Evolutionary conservation across 495 filamentous ascomycete species (phyloP).

Genomic region (Immersiella caudata): DNA sequence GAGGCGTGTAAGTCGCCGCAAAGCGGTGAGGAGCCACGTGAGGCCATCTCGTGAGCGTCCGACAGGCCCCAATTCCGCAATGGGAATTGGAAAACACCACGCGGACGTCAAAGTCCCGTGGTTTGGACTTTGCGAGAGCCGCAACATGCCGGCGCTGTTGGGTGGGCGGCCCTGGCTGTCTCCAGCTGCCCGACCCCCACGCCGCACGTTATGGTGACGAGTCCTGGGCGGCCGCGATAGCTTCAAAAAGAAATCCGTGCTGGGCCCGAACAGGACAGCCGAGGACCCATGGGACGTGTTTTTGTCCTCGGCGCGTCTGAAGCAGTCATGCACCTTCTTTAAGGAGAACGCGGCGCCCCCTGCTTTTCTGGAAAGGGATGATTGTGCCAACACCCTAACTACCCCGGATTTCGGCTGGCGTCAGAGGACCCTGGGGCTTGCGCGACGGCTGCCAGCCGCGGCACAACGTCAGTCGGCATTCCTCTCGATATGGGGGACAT

Average conservation of each 20-base stretch:
- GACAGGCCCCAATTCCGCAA: neutral
- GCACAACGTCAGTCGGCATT: neutral
- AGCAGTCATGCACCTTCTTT: constrained; percentile 8
- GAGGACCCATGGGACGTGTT: neutral
- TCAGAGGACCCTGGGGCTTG: constrained; percentile 18
- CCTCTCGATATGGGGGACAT: neutral
- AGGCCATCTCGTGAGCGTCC: constrained; percentile 6
- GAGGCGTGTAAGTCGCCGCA: neutral
- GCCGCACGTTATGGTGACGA: neutral
- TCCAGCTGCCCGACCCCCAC: too few relatives aligned
- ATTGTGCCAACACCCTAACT: constrained; percentile 1
- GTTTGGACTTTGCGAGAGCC: neutral
- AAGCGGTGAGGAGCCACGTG: neutral
- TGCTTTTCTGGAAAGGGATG: constrained; percentile 4
- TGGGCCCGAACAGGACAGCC: neutral
- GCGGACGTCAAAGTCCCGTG: neutral
- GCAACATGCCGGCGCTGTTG: neutral
- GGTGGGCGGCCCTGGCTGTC: too few relatives aligned
- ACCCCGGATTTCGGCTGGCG: constrained; percentile 29
- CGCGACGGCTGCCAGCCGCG: neutral
- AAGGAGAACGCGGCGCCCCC: constrained; percentile 13
- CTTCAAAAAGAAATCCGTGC: neutral
- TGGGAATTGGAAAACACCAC: constrained; percentile 4
- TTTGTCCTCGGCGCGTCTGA: constrained; percentile 12
- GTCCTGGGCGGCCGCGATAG: neutral